phyloP scores from a whole-genome alignment of 495 filamentous ascomycete genomes.

The Hypoxylon lienhwacheense region DNA sequence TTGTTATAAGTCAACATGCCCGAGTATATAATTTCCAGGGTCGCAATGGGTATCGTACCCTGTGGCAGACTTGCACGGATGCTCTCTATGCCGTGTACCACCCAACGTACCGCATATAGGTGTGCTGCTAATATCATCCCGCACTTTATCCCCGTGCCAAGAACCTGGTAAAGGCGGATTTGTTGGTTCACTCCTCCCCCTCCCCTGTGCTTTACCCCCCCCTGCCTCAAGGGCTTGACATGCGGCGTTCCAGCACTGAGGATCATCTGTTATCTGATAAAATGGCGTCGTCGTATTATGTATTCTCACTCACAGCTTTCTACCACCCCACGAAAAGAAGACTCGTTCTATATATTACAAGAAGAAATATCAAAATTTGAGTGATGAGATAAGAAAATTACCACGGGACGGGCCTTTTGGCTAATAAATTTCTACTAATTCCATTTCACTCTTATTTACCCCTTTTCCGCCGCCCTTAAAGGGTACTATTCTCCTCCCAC shows the following conservation, averaged over 20 bases:
- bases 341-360: too few species aligned
- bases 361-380: too few species aligned
- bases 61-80: too few species aligned
- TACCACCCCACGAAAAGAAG: constrained; percentile 26
- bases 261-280: constrained; percentile 21
- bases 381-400: constrained; percentile 29
- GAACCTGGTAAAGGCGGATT: constrained; percentile 13
- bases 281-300: constrained; percentile 19
- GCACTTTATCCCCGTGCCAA: constrained; percentile 26
- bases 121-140: constrained; percentile 19
- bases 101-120: background rate
- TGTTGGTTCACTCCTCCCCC: background rate
- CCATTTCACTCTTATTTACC: background rate
- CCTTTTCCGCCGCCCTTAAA: background rate
- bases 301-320: background rate
- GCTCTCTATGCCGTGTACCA: background rate
- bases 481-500: too few species aligned
- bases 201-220: background rate
- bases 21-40: constrained; percentile 1
- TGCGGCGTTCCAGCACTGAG: constrained; percentile 17
- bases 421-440: constrained; percentile 10
- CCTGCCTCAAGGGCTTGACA: constrained; percentile 4
- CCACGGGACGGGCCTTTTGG: constrained; percentile 24
- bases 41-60: too few species aligned
- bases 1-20: too few species aligned